Percentiles rank a stretch among this genome's conserved stretches.
These are phyloP conservation scores for Penicillium sp. DNA, from an alignment of 2,329 filamentous ascomycete genomes.

Conservation along the genomic window DNA sequence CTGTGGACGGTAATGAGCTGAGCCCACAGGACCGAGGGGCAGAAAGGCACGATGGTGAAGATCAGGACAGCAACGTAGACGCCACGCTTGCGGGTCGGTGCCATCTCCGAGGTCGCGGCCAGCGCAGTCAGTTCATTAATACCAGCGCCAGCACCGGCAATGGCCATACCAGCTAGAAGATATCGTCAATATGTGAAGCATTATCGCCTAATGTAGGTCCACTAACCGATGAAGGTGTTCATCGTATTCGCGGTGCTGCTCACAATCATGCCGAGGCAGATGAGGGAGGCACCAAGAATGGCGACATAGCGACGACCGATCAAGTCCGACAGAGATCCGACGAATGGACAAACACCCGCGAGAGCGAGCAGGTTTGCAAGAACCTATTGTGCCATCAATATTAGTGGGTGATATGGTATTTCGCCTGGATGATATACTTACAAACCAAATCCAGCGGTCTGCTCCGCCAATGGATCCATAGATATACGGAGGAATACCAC, in stretches of 20 bases:
- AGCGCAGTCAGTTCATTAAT: slow-evolving; percentile 69
- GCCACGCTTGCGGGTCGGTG: slow-evolving; percentile 64
- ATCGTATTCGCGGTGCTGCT: slow-evolving; percentile 60
- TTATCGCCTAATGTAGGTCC: slow-evolving; percentile 28
- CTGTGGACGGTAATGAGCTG: slow-evolving; percentile 56
- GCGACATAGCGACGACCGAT: slow-evolving; percentile 63
- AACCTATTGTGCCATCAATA: slow-evolving; percentile 31
- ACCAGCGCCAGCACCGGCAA: slow-evolving; percentile 66
- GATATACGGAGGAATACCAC: slow-evolving; percentile 55
- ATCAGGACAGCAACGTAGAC: slow-evolving; percentile 63
- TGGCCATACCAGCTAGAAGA: slow-evolving; percentile 53
- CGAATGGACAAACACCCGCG: slow-evolving; percentile 62
- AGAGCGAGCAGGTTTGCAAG: slow-evolving; percentile 56
- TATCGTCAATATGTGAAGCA: not conserved
- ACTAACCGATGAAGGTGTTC: slow-evolving; percentile 62
- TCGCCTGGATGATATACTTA: slow-evolving; percentile 19
- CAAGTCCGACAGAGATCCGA: slow-evolving; percentile 66
- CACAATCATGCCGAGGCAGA: slow-evolving; percentile 63
- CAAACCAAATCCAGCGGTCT: slow-evolving; percentile 64
- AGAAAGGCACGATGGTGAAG: slow-evolving; percentile 64
- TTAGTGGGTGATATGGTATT: not conserved
- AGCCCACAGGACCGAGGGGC: slow-evolving; percentile 62
- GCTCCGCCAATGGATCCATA: slow-evolving; percentile 62
- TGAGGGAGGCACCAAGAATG: slow-evolving; percentile 54
- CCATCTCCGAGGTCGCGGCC: slow-evolving; percentile 68